Percentiles rank a stretch among this genome's conserved stretches.
Evolutionary conservation across 441 rosid genomes (phyloP).

Genomic region (Aquilaria agallochum): DNA sequence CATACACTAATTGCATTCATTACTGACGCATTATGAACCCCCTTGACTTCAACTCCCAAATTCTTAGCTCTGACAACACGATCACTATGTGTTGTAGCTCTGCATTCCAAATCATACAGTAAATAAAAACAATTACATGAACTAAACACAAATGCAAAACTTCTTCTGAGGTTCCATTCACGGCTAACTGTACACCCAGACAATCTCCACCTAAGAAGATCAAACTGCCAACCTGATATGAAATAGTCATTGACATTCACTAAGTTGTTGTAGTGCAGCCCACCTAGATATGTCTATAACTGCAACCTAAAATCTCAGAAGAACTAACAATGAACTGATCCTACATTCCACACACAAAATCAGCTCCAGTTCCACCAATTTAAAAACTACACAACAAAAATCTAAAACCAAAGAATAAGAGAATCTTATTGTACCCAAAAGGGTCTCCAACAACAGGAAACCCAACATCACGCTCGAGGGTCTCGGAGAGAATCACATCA

Average conservation of each 20-base stretch:
- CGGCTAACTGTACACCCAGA: neutral
- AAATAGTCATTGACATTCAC: too few species aligned
- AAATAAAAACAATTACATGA: neutral
- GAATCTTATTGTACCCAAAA: constrained; percentile 50
- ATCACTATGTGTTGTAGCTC: constrained; percentile 92
- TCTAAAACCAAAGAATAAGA: neutral
- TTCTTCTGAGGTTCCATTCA: too few species aligned
- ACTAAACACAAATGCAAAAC: too few species aligned
- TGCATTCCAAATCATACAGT: constrained; percentile 25
- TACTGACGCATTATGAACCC: constrained; percentile 86
- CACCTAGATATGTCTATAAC: too few species aligned
- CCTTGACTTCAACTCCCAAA: constrained; percentile 65
- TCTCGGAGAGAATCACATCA: constrained; percentile 52
- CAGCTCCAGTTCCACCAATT: neutral
- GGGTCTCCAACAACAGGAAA: constrained; percentile 96
- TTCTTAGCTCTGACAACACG: constrained; percentile 88
- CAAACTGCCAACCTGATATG: neutral
- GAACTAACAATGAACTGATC: neutral
- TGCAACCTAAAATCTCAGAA: neutral
- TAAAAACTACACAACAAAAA: too few species aligned
- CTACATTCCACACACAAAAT: neutral
- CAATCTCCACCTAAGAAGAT: neutral
- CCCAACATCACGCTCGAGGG: constrained; percentile 50
- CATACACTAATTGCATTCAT: constrained; percentile 95
- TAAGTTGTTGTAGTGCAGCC: too few species aligned